Base-by-base conservation (phyloP, 1,284 basidiomycete species). In the Bjerkandera adusta region DNA sequence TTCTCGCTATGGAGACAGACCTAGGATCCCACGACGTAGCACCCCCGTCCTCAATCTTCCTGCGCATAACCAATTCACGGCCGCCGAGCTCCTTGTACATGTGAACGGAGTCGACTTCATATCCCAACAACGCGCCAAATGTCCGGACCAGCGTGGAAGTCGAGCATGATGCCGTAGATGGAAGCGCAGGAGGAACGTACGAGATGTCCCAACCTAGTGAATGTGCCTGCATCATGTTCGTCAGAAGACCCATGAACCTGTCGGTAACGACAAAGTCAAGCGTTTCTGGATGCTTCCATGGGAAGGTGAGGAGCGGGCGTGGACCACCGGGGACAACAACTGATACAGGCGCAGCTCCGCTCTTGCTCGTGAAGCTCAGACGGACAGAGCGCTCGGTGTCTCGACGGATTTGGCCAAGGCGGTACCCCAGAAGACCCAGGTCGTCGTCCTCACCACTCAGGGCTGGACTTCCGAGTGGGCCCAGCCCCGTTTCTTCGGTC, bases 1-100 rank as follows among this genome's bases (percentile, higher is more conserved):
- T 12, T 26, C 25, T 21, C 11, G 2, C 43, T 40, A 15, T n/a
- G 2, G 27, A 20, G 22, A 53, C 61, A 36, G 49, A 79, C 79
- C 80, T 83, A 1, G 81, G 76, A 56, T 81, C 77, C 81, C 81
- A 83, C 35, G 66, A 70, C 3, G 81, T 83, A 8, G 77, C 75
- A 13, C 79, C 80, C 4, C 58, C 63, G 13, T 61, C 58, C 35
- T 59, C 58, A 37, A 83, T 75, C 55, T 68, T 71, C 30, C 81
- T 60, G 27, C 81, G 66, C 81, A 83, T 83, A 15, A 83, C 56
- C 13, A 85, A 58, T 63, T 83, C 82, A 13, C 82, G 59, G 3
- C 82, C 82, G n/a, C 81, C 79, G 3, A 83, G 62, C 53, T 85
- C 81, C 61, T 83, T 85, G 59, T 83, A 85, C 68, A 83, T 68